Conservation (phyloP, 192 early-diverging fungal species). For the Fimicolochytrium jonesii region DNA sequence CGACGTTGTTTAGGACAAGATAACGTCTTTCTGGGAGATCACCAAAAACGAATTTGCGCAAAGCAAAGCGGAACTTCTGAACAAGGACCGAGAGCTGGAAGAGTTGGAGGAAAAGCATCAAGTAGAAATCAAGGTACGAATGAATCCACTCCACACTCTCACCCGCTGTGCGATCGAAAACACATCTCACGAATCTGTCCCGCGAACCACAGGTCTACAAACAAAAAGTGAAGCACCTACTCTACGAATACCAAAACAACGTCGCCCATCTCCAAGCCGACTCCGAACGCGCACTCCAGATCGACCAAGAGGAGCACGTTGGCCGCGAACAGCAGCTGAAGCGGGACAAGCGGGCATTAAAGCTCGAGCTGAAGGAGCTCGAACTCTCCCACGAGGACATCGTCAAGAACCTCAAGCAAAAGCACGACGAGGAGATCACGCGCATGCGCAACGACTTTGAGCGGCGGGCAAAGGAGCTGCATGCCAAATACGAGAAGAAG, state of each 20-base stretch:
- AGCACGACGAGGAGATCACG: slow-evolving; percentile 58
- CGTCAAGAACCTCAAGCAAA: slow-evolving; percentile 52
- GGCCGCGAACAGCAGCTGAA: slow-evolving; percentile 52
- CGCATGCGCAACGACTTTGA: slow-evolving; percentile 53
- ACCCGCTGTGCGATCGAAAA: too few relatives aligned
- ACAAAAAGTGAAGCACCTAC: slow-evolving; percentile 67
- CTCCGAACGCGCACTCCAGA: slow-evolving; percentile 52
- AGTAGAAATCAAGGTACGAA: slow-evolving; percentile 66
- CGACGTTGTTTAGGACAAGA: slow-evolving; percentile 44
- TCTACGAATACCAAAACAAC: slow-evolving; percentile 69
- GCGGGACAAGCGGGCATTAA: slow-evolving; percentile 58
- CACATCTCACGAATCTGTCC: too few relatives aligned
- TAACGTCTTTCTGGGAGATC: slow-evolving; percentile 59
- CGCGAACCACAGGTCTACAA: slow-evolving; percentile 60
- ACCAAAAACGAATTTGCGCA: slow-evolving; percentile 50
- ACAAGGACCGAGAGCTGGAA: slow-evolving; percentile 61
- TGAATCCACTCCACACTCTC: too few relatives aligned
- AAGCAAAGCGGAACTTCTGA: slow-evolving; percentile 45
- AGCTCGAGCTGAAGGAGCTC: slow-evolving; percentile 59
- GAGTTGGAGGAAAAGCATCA: slow-evolving; percentile 64
- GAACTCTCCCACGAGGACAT: slow-evolving; percentile 64
- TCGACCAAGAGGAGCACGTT: slow-evolving; percentile 52
- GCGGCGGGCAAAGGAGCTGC: slow-evolving; percentile 54
- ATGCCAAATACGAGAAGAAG: slow-evolving; percentile 60
- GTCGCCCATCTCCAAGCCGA: slow-evolving; percentile 63